These are phyloP conservation scores for Cladosporium velox DNA, from an alignment of 2,329 filamentous ascomycete genomes.

Conservation along the genomic window DNA sequence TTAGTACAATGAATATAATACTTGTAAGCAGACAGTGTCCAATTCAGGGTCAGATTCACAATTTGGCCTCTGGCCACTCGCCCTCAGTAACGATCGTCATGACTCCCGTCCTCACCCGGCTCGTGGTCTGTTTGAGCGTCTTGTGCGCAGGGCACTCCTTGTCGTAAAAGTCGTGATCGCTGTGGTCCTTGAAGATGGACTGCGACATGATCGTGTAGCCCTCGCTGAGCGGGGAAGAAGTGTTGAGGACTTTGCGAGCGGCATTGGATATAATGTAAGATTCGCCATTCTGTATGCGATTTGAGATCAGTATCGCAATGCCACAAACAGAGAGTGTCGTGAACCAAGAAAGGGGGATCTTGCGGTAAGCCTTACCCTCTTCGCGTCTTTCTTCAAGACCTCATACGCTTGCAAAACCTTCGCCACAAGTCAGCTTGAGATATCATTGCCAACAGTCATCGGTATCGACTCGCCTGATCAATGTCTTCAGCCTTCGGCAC, in stretches of 20 bases:
- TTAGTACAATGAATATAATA: neutral
- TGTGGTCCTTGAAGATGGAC: slow-evolving; percentile 63
- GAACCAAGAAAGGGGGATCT: neutral
- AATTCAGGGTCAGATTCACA: slow-evolving; percentile 30
- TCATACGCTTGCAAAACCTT: slow-evolving; percentile 17
- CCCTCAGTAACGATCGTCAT: slow-evolving; percentile 36
- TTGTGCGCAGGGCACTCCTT: slow-evolving; percentile 58
- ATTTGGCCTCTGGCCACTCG: slow-evolving; percentile 30
- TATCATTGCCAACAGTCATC: neutral
- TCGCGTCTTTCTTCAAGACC: slow-evolving; percentile 14
- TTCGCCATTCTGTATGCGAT: slow-evolving; percentile 60
- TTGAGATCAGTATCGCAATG: neutral
- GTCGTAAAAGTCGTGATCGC: slow-evolving; percentile 72
- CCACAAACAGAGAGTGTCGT: neutral
- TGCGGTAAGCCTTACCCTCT: neutral
- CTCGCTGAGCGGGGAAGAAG: slow-evolving; percentile 54
- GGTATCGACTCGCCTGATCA: slow-evolving; percentile 27
- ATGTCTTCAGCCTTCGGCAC: slow-evolving; percentile 51
- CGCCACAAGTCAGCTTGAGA: neutral
- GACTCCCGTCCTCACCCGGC: slow-evolving; percentile 31
- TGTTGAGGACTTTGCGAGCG: slow-evolving; percentile 31
- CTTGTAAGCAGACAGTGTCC: neutral
- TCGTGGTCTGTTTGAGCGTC: slow-evolving; percentile 47
- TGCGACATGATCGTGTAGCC: slow-evolving; percentile 67
- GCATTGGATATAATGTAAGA: slow-evolving; percentile 63